Evolutionary conservation across 495 filamentous ascomycete species (phyloP), one percentile per base, ranked within the genome.

Genomic region (Lophium mytilinum): DNA sequence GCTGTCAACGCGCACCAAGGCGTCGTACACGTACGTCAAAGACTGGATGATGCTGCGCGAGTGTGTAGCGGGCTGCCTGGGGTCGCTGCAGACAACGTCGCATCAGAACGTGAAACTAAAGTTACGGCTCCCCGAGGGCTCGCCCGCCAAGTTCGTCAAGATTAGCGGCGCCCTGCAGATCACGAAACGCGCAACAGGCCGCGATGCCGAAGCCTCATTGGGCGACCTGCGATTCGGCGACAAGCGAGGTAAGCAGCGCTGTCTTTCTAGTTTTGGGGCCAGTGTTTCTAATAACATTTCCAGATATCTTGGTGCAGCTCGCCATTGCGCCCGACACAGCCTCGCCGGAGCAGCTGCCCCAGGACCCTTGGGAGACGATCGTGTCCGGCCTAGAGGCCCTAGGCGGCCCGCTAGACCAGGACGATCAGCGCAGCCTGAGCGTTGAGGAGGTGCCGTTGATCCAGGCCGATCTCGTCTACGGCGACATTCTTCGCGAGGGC

Each of bases 21-120:
- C 91, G 4, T 91, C 89, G 15, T 99, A 96, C 65, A 91, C 90
- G 5, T 99, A 97, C 66, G 91, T 97, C 65, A 97, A 97, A 71
- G 93, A 99, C 69, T 99, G 93, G 93, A 99, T 97, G 93, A 97
- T 96, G 91, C 79, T 99, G 35, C 84, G 93, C 17, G 93, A 99
- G 70, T 99, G 94, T 71, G 80, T 97, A 46, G 94, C 93, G 15
- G 93, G 93, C 21, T 97, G 94, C 68, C 73, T 99, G 37, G 93
- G 93, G 40, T 83, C 90, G n/a, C 76, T 97, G 63, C 93, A 99
- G 71, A 90, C 88, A 0, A 85, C 89, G 17, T 97, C 94, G n/a
- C 93, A 99, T 72, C 94, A 97, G 69, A 99, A 97, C 68, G 93
- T 92, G 55, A 97, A 96, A 72, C 79, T 99, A 48, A 97, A 95